These are phyloP conservation scores for Penicillium sp. DNA, from an alignment of 2,329 filamentous ascomycete genomes.

Conservation along the genomic window DNA sequence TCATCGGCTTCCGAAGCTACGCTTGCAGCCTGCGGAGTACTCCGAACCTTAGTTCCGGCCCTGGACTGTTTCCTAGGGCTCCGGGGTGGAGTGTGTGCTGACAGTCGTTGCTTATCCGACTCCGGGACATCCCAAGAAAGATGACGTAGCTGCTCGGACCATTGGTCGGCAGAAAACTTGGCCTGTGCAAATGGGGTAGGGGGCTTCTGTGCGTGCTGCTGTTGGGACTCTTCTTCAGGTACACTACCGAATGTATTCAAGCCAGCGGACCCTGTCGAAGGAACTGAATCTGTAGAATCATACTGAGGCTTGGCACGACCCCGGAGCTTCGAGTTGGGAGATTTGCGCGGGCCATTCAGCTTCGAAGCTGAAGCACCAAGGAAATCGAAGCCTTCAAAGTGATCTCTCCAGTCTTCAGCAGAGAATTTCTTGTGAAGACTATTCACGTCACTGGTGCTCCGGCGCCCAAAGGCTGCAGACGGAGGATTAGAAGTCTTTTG, in stretches of 20 bases:
- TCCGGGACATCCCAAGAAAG: conserved; percentile 35
- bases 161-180: conserved; percentile 41
- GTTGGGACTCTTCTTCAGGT: conserved; percentile 9
- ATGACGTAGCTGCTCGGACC: conserved; percentile 39
- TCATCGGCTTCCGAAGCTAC: conserved; percentile 44
- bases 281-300: conserved; percentile 18
- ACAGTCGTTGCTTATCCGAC: conserved; percentile 25
- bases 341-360: conserved; percentile 17
- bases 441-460: conserved; percentile 27
- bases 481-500: conserved; percentile 2
- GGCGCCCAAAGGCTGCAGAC: conserved; percentile 31
- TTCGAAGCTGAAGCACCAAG: conserved; percentile 33
- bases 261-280: conserved; percentile 19
- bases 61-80: conserved; percentile 37
- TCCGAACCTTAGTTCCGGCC: conserved; percentile 27
- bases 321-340: conserved; percentile 18
- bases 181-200: conserved; percentile 34
- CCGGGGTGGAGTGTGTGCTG: conserved; percentile 28
- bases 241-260: conserved; percentile 19
- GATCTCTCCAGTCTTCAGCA: conserved; percentile 42
- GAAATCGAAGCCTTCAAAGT: conserved; percentile 36
- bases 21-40: conserved; percentile 34
- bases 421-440: conserved; percentile 42
- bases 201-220: conserved; percentile 21
- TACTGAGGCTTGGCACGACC: conserved; percentile 24